These are phyloP conservation scores for Aspergillus ochraceus DNA, from an alignment of 2,329 filamentous ascomycete species.

Conservation along the genomic window DNA sequence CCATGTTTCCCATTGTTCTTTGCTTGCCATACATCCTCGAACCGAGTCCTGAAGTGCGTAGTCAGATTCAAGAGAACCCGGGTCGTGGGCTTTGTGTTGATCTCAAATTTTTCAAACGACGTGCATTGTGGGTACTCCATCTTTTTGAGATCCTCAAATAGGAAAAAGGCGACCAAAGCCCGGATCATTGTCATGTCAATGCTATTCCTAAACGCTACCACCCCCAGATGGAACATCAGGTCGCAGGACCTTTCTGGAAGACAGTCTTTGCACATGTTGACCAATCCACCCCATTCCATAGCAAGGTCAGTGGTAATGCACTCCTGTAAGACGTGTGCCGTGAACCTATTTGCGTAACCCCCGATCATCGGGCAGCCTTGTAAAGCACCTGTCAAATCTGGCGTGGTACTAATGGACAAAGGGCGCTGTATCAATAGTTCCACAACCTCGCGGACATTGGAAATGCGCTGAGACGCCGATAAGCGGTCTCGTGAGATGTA, in stretches of 20 bases:
- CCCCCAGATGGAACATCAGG: conserved; percentile 50
- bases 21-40: conserved; percentile 1
- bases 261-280: conserved; percentile 35
- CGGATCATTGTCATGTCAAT: conserved; percentile 45
- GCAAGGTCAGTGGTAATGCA: conserved; percentile 39
- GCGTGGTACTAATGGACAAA: conserved; percentile 20
- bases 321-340: conserved; percentile 39
- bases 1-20: conserved; percentile 17
- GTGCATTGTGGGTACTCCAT: conserved; percentile 34
- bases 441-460: conserved; percentile 26
- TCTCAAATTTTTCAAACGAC: conserved; percentile 6
- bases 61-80: neutral
- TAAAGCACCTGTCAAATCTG: conserved; percentile 27
- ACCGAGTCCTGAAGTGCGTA: neutral
- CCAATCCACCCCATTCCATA: conserved; percentile 47
- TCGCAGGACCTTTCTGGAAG: conserved; percentile 10
- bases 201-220: conserved; percentile 44
- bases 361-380: conserved; percentile 38
- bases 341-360: conserved; percentile 38
- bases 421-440: conserved; percentile 25
- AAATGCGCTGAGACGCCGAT: neutral
- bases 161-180: conserved; percentile 47
- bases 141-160: conserved; percentile 40
- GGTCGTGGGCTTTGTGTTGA: neutral
- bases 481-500: conserved; percentile 10